Conservation (phyloP, 345 rosid genomes). For the Citrus cavaleriei region DNA sequence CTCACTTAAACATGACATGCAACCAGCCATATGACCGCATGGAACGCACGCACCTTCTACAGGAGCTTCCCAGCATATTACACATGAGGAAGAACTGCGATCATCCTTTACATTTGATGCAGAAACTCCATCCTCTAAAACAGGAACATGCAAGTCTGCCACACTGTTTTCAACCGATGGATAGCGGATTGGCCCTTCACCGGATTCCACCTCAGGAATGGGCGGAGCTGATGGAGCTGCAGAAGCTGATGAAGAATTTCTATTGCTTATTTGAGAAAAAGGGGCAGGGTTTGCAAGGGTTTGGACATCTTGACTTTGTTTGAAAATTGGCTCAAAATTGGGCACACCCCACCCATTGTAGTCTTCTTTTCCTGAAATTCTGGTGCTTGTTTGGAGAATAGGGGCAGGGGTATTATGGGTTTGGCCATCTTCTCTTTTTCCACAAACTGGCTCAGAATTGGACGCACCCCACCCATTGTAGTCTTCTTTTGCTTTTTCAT, state of each 20-base stretch:
- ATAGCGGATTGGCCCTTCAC: slow-evolving; percentile 34
- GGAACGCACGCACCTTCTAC: slow-evolving; percentile 52
- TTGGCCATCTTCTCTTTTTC: slow-evolving; percentile 17
- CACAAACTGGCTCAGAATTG: slow-evolving; percentile 20
- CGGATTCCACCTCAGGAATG: slow-evolving; percentile 16
- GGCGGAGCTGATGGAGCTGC: slow-evolving; percentile 32
- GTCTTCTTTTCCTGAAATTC: slow-evolving; percentile 18
- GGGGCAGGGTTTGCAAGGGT: slow-evolving; percentile 3
- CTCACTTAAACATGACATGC: slow-evolving; percentile 51
- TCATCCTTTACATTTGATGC: slow-evolving; percentile 21
- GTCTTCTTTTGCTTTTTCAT: slow-evolving; percentile 23
- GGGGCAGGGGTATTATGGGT: slow-evolving; percentile 4
- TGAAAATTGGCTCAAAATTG: slow-evolving; percentile 18
- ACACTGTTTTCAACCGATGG: slow-evolving; percentile 30
- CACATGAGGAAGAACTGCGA: slow-evolving; percentile 34
- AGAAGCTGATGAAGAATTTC: slow-evolving; percentile 16
- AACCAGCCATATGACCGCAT: slow-evolving; percentile 61
- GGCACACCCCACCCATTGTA: slow-evolving; percentile 35
- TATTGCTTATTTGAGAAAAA: slow-evolving; percentile 11
- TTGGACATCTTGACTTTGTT: slow-evolving; percentile 17
- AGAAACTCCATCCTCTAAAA: slow-evolving; percentile 5
- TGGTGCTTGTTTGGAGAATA: slow-evolving; percentile 12
- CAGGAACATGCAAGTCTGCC: slow-evolving; percentile 15
- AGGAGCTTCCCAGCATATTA: slow-evolving; percentile 54
- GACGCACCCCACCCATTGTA: slow-evolving; percentile 33